Evolutionary conservation across 169 alveolate species (phyloP), one percentile per base, ranked within the genome.

Genomic region (Cryptosporidium tyzzeri): DNA sequence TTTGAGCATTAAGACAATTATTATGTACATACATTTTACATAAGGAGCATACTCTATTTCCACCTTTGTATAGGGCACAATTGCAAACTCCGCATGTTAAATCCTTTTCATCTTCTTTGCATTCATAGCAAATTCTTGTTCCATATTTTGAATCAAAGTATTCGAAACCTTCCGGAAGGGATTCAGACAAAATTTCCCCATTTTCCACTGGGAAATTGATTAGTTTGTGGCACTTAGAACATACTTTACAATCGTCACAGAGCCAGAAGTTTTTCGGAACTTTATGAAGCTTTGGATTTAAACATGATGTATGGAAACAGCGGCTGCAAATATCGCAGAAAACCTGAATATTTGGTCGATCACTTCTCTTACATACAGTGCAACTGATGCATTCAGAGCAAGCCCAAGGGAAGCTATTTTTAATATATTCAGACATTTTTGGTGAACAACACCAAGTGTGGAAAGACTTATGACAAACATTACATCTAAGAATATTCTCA

Each of bases 391-490:
- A 80, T 7, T 65, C 68, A 9, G 89, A 39, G 23, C 89, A 80
- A 31, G 14, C 65, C 89, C 89, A 80, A 3, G 65, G 73, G 44
- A 59, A 80, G 51, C 55, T 62, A 41, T 50, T 33, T 80, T 45
- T 65, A 8, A 59, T 67, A 41, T 12, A 3, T 37, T 23, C 26
- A 6, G 73, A 37, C 16, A 62, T 26, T n/a, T 12, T 31, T 65
- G 89, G 74, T 14, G 69, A 45, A 62, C 89, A 80, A 33, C 89
- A 80, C 12, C 53, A 35, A 59, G 39, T 7, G 62, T 80, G 89
- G 62, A 59, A 80, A 18, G 39, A 26, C 45, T 80, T 80, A n/a
- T 39, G 37, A 31, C 89, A 80, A 16, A 26, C 70, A 48, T 48
- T 80, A 12, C 89, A 80, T 31, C 65, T 67, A 21, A 80, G 12